These are phyloP conservation scores for Cutaneotrichosporon cavernicola DNA, from an alignment of 1,284 basidiomycete genomes.

Conservation along the genomic window DNA sequence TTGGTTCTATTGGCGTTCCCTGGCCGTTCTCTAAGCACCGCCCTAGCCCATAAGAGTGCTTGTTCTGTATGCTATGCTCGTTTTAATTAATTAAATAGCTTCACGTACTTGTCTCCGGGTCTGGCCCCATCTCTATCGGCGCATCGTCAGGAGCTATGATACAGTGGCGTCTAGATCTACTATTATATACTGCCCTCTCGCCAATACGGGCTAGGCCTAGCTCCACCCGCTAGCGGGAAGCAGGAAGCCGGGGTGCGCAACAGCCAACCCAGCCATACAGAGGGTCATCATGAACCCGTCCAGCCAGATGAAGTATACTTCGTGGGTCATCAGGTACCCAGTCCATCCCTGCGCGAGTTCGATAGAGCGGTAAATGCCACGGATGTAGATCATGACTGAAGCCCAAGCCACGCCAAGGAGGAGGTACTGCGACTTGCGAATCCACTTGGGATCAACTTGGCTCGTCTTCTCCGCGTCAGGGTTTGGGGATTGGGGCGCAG, in stretches of 20 bases:
- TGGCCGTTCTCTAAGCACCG: too few species aligned
- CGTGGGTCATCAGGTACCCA: constrained; percentile 30
- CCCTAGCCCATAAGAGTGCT: too few species aligned
- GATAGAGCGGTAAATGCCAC: constrained; percentile 46
- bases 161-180: not conserved
- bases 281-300: constrained; percentile 41
- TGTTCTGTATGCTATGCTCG: too few species aligned
- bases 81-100: too few species aligned
- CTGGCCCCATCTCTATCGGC: not conserved
- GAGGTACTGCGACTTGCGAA: constrained; percentile 25
- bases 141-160: not conserved
- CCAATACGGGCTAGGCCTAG: not conserved
- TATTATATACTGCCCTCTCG: not conserved
- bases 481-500: not conserved
- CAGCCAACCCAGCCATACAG: constrained; percentile 30
- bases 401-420: constrained; percentile 39
- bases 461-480: not conserved
- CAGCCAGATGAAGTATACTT: constrained; percentile 38
- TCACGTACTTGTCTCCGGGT: too few species aligned
- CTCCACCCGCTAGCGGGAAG: constrained; percentile 22
- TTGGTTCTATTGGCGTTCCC: too few species aligned
- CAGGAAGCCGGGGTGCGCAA: constrained; percentile 35
- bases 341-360: constrained; percentile 44
- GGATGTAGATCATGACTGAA: constrained; percentile 44
- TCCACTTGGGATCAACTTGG: not conserved